These are phyloP conservation scores for Sparassis latifolia DNA, from an alignment of 1,284 basidiomycete genomes.

Conservation along the genomic window DNA sequence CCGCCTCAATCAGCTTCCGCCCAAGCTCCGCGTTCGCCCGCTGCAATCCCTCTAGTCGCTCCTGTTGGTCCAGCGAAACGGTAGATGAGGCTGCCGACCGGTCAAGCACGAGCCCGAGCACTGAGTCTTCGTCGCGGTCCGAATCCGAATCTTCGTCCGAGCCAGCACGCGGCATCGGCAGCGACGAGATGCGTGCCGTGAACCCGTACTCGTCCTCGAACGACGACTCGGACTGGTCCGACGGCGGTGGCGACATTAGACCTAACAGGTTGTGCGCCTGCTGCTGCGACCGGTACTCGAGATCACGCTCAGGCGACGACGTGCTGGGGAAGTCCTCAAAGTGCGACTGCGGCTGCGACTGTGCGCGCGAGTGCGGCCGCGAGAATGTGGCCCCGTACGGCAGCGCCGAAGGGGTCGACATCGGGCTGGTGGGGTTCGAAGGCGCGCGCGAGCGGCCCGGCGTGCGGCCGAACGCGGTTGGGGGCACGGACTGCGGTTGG, in stretches of 20 bases:
- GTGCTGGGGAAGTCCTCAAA: conserved; percentile 29
- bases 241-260: conserved; percentile 27
- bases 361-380: conserved; percentile 56
- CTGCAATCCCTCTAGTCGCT: conserved; percentile 63
- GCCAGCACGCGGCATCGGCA: conserved; percentile 34
- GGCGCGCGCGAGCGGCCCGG: conserved; percentile 48
- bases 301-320: conserved; percentile 19
- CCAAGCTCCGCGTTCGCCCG: conserved; percentile 68
- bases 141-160: conserved; percentile 38
- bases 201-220: conserved; percentile 26
- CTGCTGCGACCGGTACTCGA: conserved; percentile 4
- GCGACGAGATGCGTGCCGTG: conserved; percentile 29
- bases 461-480: conserved; percentile 35
- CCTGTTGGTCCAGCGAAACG: conserved; percentile 56
- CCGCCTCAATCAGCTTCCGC: conserved; percentile 67
- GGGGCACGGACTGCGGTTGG: conserved; percentile 17
- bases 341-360: conserved; percentile 35
- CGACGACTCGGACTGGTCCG: conserved; percentile 29
- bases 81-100: conserved; percentile 51
- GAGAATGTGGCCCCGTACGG: conserved; percentile 31
- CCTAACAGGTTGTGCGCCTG: conserved; percentile 9
- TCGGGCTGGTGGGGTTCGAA: conserved; percentile 60
- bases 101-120: conserved; percentile 51
- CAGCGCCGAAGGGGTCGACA: conserved; percentile 34
- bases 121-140: conserved; percentile 46